Base-by-base conservation (phyloP, 805 yeast genomes). In the Starmerella potacharoeniae region DNA sequence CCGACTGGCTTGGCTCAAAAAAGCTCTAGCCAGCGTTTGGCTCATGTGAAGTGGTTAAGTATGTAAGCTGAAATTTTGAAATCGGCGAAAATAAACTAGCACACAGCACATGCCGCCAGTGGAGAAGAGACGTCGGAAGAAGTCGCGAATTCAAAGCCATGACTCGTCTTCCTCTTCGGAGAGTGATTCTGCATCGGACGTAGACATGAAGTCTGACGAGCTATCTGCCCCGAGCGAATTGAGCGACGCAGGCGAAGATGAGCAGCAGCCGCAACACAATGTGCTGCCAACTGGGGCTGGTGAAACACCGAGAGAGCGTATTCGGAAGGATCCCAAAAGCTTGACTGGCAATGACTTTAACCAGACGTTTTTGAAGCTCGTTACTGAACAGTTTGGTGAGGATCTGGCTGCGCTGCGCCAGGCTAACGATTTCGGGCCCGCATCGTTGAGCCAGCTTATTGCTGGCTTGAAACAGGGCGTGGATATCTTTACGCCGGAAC, bases 311-410 rank as follows among this genome's bases (percentile, higher is more conserved):
- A 56, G 66, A 8, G 58, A 58, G 9, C 53, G 56, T 14, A 52
- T 60, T 22, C 64, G 55, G 44, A 62, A 64, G 51, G 52, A 49
- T 7, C 62, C 65, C n/a, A 44, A 44, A 9, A 51, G 45, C 31
- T 34, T 28, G 35, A 10, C 57, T 34, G 29, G 17, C 53, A 44
- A 10, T 13, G 61, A 63, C 41, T 60, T 57, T 52, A 57, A 51
- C 53, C 64, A 74, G 53, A 75, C 74, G 55, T 78, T 76, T 65
- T 72, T 79, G 40, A 59, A 64, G 13, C 69, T 73, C 31, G 66
- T 71, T 39, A 77, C 79, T 51, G 69, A 76, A 11, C 75, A 75
- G 61, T 72, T 79, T 57, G 75, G 81, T 60, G 71, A 71, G 17
- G 73, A 74, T 43, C 66, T 72, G 31, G 68, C 63, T 10, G 62